phyloP scores from a whole-genome alignment of 163 green algal species.

The Scenedesmus sp. region DNA sequence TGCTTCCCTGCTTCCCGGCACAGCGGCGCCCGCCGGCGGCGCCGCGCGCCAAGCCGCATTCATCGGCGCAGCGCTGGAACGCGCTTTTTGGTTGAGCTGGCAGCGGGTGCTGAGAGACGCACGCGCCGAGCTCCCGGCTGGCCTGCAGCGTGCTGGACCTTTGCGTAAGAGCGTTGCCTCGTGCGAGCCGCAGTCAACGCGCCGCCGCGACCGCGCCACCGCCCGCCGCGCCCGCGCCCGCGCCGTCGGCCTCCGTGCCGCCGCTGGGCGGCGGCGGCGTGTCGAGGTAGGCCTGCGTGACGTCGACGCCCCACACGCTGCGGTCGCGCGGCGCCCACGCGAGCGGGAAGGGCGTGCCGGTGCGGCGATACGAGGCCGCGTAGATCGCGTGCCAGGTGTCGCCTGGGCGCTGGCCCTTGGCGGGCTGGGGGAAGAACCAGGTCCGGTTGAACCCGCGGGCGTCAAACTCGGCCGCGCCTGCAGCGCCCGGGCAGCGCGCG shows the following conservation, averaged over 20 bases:
- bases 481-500: no score
- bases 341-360: slow-evolving; percentile 33
- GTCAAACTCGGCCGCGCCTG: slow-evolving; percentile 30
- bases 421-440: slow-evolving; percentile 63
- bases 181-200: background rate
- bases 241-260: background rate
- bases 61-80: no score
- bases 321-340: slow-evolving; percentile 34
- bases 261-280: slow-evolving; percentile 5
- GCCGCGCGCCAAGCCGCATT: no score
- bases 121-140: no score
- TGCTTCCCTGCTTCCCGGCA: no score
- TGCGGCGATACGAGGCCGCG: slow-evolving; percentile 34
- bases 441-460: slow-evolving; percentile 41
- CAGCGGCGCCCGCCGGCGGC: no score
- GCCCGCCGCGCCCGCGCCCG: background rate
- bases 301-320: slow-evolving; percentile 20
- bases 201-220: background rate
- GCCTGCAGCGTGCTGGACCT: background rate
- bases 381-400: slow-evolving; percentile 55
- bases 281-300: slow-evolving; percentile 45
- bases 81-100: no score
- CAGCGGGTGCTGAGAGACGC: no score
- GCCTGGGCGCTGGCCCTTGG: slow-evolving; percentile 45
- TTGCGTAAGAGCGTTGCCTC: background rate